Evolutionary conservation across 805 yeast species (phyloP).

Genomic region (Spathaspora hagerdaliae): DNA sequence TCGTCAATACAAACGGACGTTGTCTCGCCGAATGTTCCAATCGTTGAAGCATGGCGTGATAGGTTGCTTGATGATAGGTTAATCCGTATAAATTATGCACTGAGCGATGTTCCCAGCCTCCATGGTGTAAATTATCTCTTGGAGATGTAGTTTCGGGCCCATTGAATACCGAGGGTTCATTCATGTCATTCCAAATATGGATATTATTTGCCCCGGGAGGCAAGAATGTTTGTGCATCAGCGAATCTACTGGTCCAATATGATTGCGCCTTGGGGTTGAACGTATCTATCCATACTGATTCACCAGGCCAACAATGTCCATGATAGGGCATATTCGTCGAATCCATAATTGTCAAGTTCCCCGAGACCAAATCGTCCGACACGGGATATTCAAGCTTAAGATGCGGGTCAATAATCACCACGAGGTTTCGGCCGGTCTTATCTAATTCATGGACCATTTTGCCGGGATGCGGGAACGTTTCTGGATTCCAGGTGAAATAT

Average conservation of each 20-base stretch:
- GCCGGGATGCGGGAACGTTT: slow-evolving; percentile 70
- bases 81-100: slow-evolving; percentile 84
- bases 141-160: slow-evolving; percentile 95
- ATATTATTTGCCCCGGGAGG: slow-evolving; percentile 59
- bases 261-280: slow-evolving; percentile 57
- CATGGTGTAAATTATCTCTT: slow-evolving; percentile 73
- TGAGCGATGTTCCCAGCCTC: slow-evolving; percentile 85
- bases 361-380: slow-evolving; percentile 46
- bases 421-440: slow-evolving; percentile 73
- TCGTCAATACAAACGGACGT: slow-evolving; percentile 84
- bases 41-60: slow-evolving; percentile 56
- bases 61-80: slow-evolving; percentile 77
- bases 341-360: slow-evolving; percentile 43
- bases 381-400: slow-evolving; percentile 67
- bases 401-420: slow-evolving; percentile 89
- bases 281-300: slow-evolving; percentile 89
- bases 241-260: slow-evolving; percentile 60
- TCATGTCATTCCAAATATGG: slow-evolving; percentile 97
- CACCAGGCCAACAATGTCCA: slow-evolving; percentile 99
- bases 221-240: slow-evolving; percentile 31
- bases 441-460: slow-evolving; percentile 63
- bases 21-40: slow-evolving; percentile 31
- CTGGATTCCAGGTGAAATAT: slow-evolving; percentile 87
- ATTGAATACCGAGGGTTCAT: slow-evolving; percentile 90
- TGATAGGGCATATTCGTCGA: slow-evolving; percentile 49